Evolutionary conservation across 495 filamentous ascomycete species (phyloP).

Genomic region (Letharia lupina): DNA sequence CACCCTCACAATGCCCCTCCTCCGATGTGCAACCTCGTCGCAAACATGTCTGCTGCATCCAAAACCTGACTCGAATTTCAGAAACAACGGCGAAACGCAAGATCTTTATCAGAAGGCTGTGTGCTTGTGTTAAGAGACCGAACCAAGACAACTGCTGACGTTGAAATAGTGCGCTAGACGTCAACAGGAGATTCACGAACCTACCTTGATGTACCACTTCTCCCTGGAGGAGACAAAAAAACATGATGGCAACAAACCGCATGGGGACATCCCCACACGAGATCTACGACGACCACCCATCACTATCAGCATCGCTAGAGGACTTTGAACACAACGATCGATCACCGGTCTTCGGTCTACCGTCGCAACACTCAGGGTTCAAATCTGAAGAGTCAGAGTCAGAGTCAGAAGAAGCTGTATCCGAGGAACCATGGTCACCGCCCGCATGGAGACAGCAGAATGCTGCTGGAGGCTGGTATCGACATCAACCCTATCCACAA

Average conservation of each 20-base stretch:
- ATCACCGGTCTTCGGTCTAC: constrained; percentile 51
- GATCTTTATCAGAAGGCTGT: neutral
- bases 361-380: constrained; percentile 70
- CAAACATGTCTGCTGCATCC: constrained; percentile 6
- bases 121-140: neutral
- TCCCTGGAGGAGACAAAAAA: neutral
- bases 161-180: neutral
- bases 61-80: neutral
- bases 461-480: constrained; percentile 53
- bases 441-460: constrained; percentile 48
- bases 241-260: constrained; percentile 38
- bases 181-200: neutral
- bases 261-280: constrained; percentile 38
- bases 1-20: constrained; percentile 19
- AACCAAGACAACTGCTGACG: neutral
- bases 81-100: neutral
- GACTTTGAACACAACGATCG: constrained; percentile 60
- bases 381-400: constrained; percentile 54
- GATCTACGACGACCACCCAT: constrained; percentile 58
- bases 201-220: neutral
- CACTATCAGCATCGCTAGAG: constrained; percentile 62
- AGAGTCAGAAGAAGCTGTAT: constrained; percentile 33
- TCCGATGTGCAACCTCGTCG: constrained; percentile 4
- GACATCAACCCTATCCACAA: constrained; percentile 43
- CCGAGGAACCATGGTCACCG: constrained; percentile 48